A percentile compares a stretch with the other conserved stretches of the same genome.
These are phyloP conservation scores for Chaetoceros muelleri DNA, from an alignment of 108 stramenopile species.

Conservation along the genomic window DNA sequence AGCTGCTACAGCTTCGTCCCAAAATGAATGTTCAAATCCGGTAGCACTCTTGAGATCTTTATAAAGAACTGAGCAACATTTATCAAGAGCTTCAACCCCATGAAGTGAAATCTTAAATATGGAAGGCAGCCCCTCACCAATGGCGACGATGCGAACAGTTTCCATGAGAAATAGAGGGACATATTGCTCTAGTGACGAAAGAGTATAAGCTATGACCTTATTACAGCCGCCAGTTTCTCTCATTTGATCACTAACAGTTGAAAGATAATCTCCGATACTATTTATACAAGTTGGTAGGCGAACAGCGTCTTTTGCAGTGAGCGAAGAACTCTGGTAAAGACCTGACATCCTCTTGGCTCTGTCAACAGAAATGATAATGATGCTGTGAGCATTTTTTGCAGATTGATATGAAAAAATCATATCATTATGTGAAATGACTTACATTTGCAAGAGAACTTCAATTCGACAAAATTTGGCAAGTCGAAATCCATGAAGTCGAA, in stretches of 20 bases:
- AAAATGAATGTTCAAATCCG: conserved; percentile 76
- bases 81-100: conserved; percentile 73
- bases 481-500: conserved; percentile 57
- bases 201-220: conserved; percentile 68
- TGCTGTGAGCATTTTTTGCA: too few relatives aligned
- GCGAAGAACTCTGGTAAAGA: conserved; percentile 66
- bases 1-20: conserved; percentile 78
- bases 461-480: conserved; percentile 79
- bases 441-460: conserved; percentile 67
- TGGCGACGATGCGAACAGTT: conserved; percentile 65
- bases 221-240: conserved; percentile 81
- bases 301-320: conserved; percentile 74
- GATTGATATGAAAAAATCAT: too few relatives aligned
- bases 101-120: conserved; percentile 65
- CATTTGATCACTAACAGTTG: conserved; percentile 65
- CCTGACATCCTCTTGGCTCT: conserved; percentile 62
- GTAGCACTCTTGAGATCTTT: conserved; percentile 80
- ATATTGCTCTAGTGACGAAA: conserved; percentile 80
- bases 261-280: conserved; percentile 76
- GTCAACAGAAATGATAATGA: not conserved
- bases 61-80: conserved; percentile 77
- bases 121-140: conserved; percentile 41
- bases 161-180: conserved; percentile 76
- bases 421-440: conserved; percentile 4
- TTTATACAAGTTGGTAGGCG: conserved; percentile 78